These are phyloP conservation scores for Pichia insulana DNA, from an alignment of 805 yeast genomes.

Conservation along the genomic window DNA sequence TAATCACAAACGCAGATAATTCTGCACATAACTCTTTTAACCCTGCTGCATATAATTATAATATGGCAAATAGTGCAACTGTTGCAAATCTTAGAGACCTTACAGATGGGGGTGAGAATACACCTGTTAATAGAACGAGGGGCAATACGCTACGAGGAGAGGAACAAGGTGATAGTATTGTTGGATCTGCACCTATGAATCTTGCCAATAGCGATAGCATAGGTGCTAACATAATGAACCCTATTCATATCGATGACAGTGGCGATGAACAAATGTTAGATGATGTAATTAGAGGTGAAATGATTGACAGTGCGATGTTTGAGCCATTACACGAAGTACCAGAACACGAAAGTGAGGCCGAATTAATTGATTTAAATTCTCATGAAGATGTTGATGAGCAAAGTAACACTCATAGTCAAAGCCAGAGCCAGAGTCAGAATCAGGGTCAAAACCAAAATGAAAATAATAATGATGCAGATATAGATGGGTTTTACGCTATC, in stretches of 20 bases:
- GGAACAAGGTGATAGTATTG: background rate
- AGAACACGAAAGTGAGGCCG: background rate
- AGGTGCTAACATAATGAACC: conserved; percentile 10
- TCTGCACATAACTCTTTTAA: conserved; percentile 22
- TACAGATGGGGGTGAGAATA: background rate
- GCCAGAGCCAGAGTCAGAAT: background rate
- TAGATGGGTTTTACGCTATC: conserved; percentile 35
- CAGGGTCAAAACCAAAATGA: background rate
- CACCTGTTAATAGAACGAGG: conserved; percentile 4
- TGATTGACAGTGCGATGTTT: background rate
- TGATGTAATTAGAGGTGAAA: conserved; percentile 1
- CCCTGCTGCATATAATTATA: conserved; percentile 20
- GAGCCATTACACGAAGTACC: background rate
- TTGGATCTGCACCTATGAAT: conserved; percentile 11
- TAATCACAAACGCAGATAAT: conserved; percentile 3
- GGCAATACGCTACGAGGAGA: conserved; percentile 7
- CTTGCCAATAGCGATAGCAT: conserved; percentile 7
- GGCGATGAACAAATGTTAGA: conserved; percentile 16
- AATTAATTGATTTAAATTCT: background rate
- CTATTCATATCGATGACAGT: conserved; percentile 11
- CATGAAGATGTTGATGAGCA: background rate
- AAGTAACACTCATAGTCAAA: background rate
- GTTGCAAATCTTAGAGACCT: conserved; percentile 18
- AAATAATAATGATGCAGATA: conserved; percentile 11
- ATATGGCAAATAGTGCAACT: conserved; percentile 24